phyloP scores from a whole-genome alignment of 192 early-diverging fungal genomes.

The Coemansia sp. region DNA sequence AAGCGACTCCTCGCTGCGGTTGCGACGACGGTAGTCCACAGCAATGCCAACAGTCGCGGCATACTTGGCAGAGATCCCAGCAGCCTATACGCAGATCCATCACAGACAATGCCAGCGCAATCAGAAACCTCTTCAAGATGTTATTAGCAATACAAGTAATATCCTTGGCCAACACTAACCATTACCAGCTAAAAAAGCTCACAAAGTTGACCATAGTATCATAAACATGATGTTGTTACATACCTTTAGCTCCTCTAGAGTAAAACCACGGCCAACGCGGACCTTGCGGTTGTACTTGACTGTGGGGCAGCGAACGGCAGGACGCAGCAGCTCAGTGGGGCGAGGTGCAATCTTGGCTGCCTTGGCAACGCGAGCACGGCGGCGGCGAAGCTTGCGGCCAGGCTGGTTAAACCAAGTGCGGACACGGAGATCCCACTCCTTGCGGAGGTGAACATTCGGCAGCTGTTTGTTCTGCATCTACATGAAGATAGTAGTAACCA shows the following conservation, averaged over 20 bases:
- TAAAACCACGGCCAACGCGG: constrained; percentile 95
- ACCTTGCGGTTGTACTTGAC: constrained; percentile 98
- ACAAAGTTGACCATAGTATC: not conserved
- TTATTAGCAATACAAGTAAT: not conserved
- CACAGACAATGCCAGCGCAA: not conserved
- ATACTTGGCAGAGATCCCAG: constrained; percentile 89
- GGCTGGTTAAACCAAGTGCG: constrained; percentile 92
- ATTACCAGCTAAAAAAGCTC: not conserved
- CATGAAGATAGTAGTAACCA: not conserved
- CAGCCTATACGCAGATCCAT: constrained; percentile 46
- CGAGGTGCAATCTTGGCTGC: constrained; percentile 94
- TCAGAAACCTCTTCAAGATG: not conserved
- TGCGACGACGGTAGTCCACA: constrained; percentile 94
- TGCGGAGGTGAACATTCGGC: constrained; percentile 95
- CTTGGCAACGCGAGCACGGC: constrained; percentile 87
- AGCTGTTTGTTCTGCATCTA: constrained; percentile 92
- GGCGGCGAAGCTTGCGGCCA: constrained; percentile 88
- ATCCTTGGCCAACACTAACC: not conserved
- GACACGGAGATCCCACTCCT: constrained; percentile 95
- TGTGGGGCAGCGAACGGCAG: constrained; percentile 94
- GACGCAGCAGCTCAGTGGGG: constrained; percentile 93
- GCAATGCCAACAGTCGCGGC: constrained; percentile 93
- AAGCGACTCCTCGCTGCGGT: constrained; percentile 94
- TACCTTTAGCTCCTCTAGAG: constrained; percentile 92
- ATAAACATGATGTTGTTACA: not conserved